Conservation (phyloP, 2,329 filamentous ascomycete genomes). For the Stemphylium vesicarium region DNA sequence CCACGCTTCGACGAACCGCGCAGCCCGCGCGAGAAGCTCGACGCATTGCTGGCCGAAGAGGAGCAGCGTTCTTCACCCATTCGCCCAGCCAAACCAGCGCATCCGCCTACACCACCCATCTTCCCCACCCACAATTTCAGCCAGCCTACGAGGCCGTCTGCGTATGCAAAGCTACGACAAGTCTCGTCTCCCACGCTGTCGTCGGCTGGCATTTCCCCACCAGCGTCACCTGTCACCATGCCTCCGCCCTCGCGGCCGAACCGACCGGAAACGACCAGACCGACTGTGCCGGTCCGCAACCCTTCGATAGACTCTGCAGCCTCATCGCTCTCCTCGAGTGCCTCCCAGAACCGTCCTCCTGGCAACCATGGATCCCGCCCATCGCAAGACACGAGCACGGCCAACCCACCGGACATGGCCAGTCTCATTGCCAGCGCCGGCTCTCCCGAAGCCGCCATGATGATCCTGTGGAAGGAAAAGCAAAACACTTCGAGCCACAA, state of each 20-base stretch:
- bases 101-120: slow-evolving; percentile 14
- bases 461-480: slow-evolving; percentile 90
- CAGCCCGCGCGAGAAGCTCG: slow-evolving; percentile 48
- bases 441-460: slow-evolving; percentile 85
- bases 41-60: slow-evolving; percentile 47
- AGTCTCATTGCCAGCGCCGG: slow-evolving; percentile 83
- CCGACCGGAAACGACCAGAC: slow-evolving; percentile 39
- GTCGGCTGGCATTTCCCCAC: slow-evolving; percentile 40
- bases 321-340: slow-evolving; percentile 61
- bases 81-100: slow-evolving; percentile 21
- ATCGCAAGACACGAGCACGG: slow-evolving; percentile 58
- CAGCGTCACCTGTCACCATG: slow-evolving; percentile 46
- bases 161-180: slow-evolving; percentile 45
- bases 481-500: slow-evolving; percentile 88
- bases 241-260: slow-evolving; percentile 45
- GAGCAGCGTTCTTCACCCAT: slow-evolving; percentile 24
- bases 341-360: slow-evolving; percentile 58
- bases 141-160: slow-evolving; percentile 30
- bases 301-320: slow-evolving; percentile 94
- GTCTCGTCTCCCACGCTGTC: slow-evolving; percentile 45
- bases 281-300: slow-evolving; percentile 64
- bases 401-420: slow-evolving; percentile 76
- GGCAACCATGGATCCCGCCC: slow-evolving; percentile 64
- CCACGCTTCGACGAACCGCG: slow-evolving; percentile 47
- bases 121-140: slow-evolving; percentile 19